phyloP scores from a whole-genome alignment of 345 rosid genomes.

The Odontarrhena argentea region DNA sequence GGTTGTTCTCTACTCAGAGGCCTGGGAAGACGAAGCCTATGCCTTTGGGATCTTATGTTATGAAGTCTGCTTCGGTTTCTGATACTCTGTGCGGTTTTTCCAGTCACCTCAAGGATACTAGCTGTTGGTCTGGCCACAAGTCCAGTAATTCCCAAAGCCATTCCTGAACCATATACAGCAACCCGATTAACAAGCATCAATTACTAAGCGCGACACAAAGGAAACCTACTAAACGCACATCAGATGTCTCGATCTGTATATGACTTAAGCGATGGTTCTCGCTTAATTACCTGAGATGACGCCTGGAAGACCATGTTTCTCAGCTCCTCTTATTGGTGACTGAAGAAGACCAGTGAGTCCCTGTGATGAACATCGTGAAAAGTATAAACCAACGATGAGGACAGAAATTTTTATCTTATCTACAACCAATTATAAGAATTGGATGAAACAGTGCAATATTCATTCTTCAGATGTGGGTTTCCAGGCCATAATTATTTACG shows the following conservation, averaged over 20 bases:
- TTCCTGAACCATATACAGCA: constrained; percentile 50
- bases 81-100: constrained; percentile 91
- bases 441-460: background rate
- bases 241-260: constrained; percentile 12
- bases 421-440: constrained; percentile 20
- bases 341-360: constrained; percentile 97
- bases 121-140: constrained; percentile 96
- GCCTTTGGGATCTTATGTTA: constrained; percentile 57
- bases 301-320: constrained; percentile 95
- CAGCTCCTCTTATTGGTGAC: constrained; percentile 85
- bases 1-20: constrained; percentile 82
- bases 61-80: constrained; percentile 75
- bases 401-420: constrained; percentile 12
- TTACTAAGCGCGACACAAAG: constrained; percentile 15
- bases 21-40: constrained; percentile 74
- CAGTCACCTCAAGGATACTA: constrained; percentile 92
- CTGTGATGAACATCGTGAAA: constrained; percentile 44
- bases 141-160: constrained; percentile 90
- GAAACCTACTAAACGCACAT: constrained; percentile 10
- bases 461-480: background rate
- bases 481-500: constrained; percentile 14
- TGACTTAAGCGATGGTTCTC: constrained; percentile 3
- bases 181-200: constrained; percentile 17
- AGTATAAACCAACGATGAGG: constrained; percentile 9
- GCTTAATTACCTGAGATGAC: constrained; percentile 73